phyloP scores from a whole-genome alignment of 805 yeast species.

The Metschnikowia colocasiae region DNA sequence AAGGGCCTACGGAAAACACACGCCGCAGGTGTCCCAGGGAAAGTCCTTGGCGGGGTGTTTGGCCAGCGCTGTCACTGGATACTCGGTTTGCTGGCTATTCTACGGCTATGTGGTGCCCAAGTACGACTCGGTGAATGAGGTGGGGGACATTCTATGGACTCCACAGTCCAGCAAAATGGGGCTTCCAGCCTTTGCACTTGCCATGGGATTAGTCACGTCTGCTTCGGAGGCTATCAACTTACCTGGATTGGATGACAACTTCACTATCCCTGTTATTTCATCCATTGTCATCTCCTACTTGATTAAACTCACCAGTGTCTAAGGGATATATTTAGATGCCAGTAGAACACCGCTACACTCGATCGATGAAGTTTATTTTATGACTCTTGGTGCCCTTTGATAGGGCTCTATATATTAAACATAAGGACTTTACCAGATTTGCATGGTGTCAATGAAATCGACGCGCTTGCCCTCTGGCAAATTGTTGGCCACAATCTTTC shows the following conservation, averaged over 20 bases:
- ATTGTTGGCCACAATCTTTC: slow-evolving; percentile 44
- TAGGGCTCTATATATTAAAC: not conserved
- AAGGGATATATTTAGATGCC: not conserved
- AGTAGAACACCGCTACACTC: not conserved
- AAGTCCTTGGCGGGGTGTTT: slow-evolving; percentile 88
- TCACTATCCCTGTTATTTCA: slow-evolving; percentile 88
- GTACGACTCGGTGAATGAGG: slow-evolving; percentile 46
- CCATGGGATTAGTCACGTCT: slow-evolving; percentile 81
- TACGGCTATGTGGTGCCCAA: slow-evolving; percentile 73
- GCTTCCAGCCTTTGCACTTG: slow-evolving; percentile 49
- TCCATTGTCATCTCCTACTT: slow-evolving; percentile 57
- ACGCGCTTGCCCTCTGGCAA: slow-evolving; percentile 46
- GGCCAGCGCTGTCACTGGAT: slow-evolving; percentile 80
- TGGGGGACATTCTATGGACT: slow-evolving; percentile 64
- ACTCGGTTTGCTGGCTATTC: slow-evolving; percentile 57
- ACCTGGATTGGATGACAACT: slow-evolving; percentile 81
- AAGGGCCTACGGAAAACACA: slow-evolving; percentile 75
- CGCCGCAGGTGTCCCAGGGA: slow-evolving; percentile 68
- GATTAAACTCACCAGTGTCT: slow-evolving; percentile 22
- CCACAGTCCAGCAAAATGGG: slow-evolving; percentile 55
- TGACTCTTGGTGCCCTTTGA: not conserved
- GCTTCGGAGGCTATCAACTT: slow-evolving; percentile 80
- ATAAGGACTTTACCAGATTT: slow-evolving; percentile 49
- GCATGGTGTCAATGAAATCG: slow-evolving; percentile 72
- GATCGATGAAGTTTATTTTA: not conserved